These are phyloP conservation scores for Termitomyces sp. DNA, from an alignment of 768 basidiomycete genomes.

Conservation along the genomic window DNA sequence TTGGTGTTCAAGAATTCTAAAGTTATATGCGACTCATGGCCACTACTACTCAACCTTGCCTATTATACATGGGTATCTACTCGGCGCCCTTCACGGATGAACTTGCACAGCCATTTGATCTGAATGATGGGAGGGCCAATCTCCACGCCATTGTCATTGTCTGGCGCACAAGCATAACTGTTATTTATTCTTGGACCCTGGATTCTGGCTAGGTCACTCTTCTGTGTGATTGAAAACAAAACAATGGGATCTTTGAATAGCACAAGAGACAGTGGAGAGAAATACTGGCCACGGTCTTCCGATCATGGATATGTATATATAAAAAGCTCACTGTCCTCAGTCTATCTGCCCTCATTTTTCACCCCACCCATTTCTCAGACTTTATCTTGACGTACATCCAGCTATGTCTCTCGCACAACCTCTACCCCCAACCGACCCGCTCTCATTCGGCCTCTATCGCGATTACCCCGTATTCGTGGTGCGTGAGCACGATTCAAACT, in stretches of 20 bases:
- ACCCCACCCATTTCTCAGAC: not conserved
- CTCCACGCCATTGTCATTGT: not conserved
- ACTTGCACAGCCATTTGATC: too few species aligned
- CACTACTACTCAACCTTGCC: too few species aligned
- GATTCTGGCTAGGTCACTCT: not conserved
- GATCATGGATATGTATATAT: not conserved
- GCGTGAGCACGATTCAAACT: not conserved
- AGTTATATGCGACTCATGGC: too few species aligned
- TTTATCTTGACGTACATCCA: not conserved
- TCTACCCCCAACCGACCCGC: not conserved
- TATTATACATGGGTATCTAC: too few species aligned
- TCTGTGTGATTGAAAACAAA: not conserved
- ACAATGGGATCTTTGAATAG: not conserved
- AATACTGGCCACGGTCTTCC: not conserved
- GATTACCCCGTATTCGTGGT: not conserved
- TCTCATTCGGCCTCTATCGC: not conserved
- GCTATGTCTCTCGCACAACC: not conserved
- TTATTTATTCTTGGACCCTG: not conserved
- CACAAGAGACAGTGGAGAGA: not conserved
- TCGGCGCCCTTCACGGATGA: too few species aligned
- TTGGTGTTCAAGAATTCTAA: too few species aligned
- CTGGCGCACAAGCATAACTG: not conserved
- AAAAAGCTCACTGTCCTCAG: not conserved
- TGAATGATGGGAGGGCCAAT: too few species aligned
- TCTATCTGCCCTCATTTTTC: not conserved